A percentile compares a stretch with the other conserved stretches of the same genome.
phyloP scores from a whole-genome alignment of 495 filamentous ascomycete genomes.

The Penicillium canescens region DNA sequence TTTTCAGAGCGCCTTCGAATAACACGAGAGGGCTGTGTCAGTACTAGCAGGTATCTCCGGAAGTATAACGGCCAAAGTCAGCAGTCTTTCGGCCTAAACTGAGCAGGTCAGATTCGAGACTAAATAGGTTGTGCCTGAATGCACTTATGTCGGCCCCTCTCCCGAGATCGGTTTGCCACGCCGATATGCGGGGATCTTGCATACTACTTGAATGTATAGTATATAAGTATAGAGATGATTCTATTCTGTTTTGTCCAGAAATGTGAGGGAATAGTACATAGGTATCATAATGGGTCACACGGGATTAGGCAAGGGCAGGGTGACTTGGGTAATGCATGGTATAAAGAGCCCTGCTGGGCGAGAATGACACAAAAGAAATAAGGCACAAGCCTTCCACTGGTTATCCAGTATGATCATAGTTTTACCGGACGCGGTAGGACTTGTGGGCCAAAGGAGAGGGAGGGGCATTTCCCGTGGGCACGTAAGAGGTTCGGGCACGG shows the following conservation, averaged over 20 bases:
- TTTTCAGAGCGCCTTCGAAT: neutral
- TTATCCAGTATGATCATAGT: conserved; percentile 5
- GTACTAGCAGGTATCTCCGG: neutral
- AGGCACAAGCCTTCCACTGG: conserved; percentile 13
- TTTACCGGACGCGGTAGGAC: conserved; percentile 51
- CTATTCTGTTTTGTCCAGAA: conserved; percentile 10
- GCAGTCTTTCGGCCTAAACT: neutral
- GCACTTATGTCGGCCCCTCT: neutral
- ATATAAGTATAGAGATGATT: conserved; percentile 10
- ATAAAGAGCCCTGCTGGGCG: conserved; percentile 6
- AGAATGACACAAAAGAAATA: conserved; percentile 30
- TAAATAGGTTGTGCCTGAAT: neutral
- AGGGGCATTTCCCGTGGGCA: conserved; percentile 42
- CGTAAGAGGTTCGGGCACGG: conserved; percentile 57
- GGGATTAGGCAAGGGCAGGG: conserved; percentile 23
- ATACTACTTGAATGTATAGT: conserved; percentile 5
- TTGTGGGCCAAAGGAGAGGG: conserved; percentile 69
- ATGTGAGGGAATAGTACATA: conserved; percentile 31
- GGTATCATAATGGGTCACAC: conserved; percentile 30
- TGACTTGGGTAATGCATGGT: conserved; percentile 24
- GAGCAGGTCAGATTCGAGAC: neutral
- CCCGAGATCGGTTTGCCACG: conserved; percentile 7
- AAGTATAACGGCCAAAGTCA: too few species aligned
- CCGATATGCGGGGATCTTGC: conserved; percentile 10
- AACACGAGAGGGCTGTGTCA: neutral